Conservation (phyloP, 805 yeast species). For the Candida tibetensis region DNA sequence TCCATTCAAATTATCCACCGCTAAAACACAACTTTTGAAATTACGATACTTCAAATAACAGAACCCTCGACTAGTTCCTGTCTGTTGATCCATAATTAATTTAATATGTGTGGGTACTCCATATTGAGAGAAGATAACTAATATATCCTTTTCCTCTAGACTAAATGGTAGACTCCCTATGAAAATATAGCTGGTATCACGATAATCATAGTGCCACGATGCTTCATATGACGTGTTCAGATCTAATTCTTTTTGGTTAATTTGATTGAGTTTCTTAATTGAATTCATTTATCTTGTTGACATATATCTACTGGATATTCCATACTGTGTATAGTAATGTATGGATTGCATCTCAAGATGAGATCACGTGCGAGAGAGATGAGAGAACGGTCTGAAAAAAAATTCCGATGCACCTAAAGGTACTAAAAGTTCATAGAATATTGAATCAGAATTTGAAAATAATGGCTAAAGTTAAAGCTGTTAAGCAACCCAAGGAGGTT, state of each 20-base stretch:
- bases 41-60: constrained; percentile 83
- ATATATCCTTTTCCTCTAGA: constrained; percentile 70
- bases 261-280: constrained; percentile 45
- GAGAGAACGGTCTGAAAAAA: constrained; percentile 5
- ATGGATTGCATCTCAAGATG: background rate
- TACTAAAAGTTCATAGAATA: background rate
- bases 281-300: constrained; percentile 27
- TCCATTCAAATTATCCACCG: constrained; percentile 88
- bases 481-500: constrained; percentile 5
- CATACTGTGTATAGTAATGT: background rate
- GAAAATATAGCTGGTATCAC: constrained; percentile 70
- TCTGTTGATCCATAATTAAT: constrained; percentile 57
- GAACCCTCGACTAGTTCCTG: constrained; percentile 70
- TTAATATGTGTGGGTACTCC: constrained; percentile 81
- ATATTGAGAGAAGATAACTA: constrained; percentile 81
- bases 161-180: constrained; percentile 70
- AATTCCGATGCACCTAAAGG: background rate
- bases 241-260: constrained; percentile 69
- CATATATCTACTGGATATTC: background rate
- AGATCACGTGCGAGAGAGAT: constrained; percentile 3
- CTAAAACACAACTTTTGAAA: constrained; percentile 73
- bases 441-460: background rate
- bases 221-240: constrained; percentile 54
- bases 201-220: constrained; percentile 89
- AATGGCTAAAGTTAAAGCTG: constrained; percentile 9